Percentiles rank a stretch among this genome's conserved stretches.
These are phyloP conservation scores for Sanghuangporus baumii DNA, from an alignment of 1,284 basidiomycete genomes.

Conservation along the genomic window DNA sequence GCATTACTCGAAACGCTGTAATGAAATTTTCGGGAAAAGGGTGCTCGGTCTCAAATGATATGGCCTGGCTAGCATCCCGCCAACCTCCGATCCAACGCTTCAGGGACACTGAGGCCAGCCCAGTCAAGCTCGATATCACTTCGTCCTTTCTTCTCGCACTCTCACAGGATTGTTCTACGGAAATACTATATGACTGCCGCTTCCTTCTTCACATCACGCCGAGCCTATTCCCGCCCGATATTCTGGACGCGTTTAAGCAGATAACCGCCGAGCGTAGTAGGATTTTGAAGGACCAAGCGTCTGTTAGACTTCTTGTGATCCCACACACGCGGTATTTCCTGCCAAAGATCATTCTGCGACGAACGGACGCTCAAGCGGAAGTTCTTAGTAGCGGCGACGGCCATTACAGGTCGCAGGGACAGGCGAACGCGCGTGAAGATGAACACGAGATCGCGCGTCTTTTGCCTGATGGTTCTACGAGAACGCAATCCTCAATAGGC, in stretches of 20 bases:
- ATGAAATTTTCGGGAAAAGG: constrained; percentile 7
- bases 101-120: neutral
- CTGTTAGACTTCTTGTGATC: constrained; percentile 7
- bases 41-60: neutral
- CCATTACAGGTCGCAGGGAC: neutral
- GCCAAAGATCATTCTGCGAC: constrained; percentile 10
- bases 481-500: constrained; percentile 4
- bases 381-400: neutral
- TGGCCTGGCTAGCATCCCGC: constrained; percentile 23
- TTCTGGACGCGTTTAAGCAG: neutral
- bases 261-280: neutral
- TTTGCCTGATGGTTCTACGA: constrained; percentile 13
- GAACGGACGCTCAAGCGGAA: neutral
- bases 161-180: neutral
- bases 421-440: neutral
- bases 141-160: neutral
- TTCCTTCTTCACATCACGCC: constrained; percentile 19
- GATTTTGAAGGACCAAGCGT: neutral
- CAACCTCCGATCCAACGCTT: constrained; percentile 18
- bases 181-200: constrained; percentile 22
- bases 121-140: constrained; percentile 17
- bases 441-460: constrained; percentile 11
- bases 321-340: constrained; percentile 15
- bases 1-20: constrained; percentile 18
- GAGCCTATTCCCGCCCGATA: neutral